These are phyloP conservation scores for maize (Zea mays) DNA, from an alignment of 176 grass and related monocot species.

Conservation along the genomic window DNA sequence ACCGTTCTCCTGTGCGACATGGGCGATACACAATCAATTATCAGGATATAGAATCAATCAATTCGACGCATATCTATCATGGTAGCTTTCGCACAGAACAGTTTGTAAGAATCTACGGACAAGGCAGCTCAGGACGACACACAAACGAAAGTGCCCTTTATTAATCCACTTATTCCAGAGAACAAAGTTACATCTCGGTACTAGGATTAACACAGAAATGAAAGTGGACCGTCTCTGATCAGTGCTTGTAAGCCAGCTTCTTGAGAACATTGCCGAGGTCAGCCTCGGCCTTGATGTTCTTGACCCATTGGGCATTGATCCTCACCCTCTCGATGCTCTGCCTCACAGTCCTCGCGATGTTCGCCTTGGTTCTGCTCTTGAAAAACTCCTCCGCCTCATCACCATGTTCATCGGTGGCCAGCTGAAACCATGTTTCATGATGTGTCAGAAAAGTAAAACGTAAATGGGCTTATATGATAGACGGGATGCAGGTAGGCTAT, in stretches of 20 bases:
- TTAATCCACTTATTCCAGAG: conserved; percentile 7
- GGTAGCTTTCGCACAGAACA: background rate
- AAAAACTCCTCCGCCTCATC: conserved; percentile 84
- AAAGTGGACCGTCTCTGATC: conserved; percentile 2
- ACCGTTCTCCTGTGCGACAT: too few species aligned
- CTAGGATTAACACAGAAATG: background rate
- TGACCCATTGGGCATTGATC: conserved; percentile 80
- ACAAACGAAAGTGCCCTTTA: background rate
- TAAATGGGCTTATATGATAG: background rate
- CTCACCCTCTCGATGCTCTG: conserved; percentile 84
- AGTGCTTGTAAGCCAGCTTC: conserved; percentile 44
- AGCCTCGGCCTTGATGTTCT: conserved; percentile 60
- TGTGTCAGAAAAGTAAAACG: background rate
- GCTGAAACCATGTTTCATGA: conserved; percentile 43
- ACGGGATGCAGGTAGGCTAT: background rate
- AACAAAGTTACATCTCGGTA: background rate
- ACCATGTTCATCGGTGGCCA: conserved; percentile 67
- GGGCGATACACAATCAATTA: background rate
- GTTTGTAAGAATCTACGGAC: background rate
- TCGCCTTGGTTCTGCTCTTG: conserved; percentile 61
- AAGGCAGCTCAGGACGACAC: background rate
- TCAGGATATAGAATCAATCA: background rate
- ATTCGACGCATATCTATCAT: background rate
- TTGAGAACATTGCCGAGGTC: conserved; percentile 56
- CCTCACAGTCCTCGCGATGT: conserved; percentile 71